A percentile compares a stretch with the other conserved stretches of the same genome.
phyloP scores from a whole-genome alignment of 495 filamentous ascomycete genomes.

The Glarea lozoyensis region DNA sequence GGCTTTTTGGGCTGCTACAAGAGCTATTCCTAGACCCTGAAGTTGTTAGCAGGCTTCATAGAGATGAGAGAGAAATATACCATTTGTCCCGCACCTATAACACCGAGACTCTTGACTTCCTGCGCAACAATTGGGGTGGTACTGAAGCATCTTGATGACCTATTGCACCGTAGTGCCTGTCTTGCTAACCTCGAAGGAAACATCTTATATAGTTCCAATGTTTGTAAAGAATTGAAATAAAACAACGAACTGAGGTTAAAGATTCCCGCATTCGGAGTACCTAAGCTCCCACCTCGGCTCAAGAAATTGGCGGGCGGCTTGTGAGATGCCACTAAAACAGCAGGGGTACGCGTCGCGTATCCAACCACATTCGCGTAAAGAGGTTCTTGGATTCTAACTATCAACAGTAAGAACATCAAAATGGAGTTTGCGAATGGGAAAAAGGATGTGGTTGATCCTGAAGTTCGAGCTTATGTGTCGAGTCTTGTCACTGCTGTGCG shows the following conservation, averaged over 20 bases:
- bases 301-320: not conserved
- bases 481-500: constrained; percentile 85
- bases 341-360: constrained; percentile 7
- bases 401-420: not conserved
- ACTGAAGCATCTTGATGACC: constrained; percentile 42
- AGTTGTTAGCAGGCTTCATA: constrained; percentile 7
- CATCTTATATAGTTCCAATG: constrained; percentile 6
- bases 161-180: constrained; percentile 19
- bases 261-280: not conserved
- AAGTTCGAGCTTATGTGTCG: constrained; percentile 84
- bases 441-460: constrained; percentile 63
- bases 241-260: not conserved
- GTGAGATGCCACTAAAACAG: not conserved
- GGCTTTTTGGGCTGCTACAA: constrained; percentile 85
- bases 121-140: constrained; percentile 41
- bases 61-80: constrained; percentile 34
- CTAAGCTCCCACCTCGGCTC: constrained; percentile 11
- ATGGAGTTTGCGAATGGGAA: constrained; percentile 43
- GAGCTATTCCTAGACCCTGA: constrained; percentile 90
- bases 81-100: constrained; percentile 96
- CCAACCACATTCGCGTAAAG: constrained; percentile 6
- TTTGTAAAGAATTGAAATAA: too few species aligned
- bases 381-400: constrained; percentile 4
- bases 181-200: constrained; percentile 13
- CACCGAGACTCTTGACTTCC: constrained; percentile 82